Evolutionary conservation across 1,284 basidiomycete genomes (phyloP), one percentile per base, ranked within the genome.

Genomic region (Irpex sp.): DNA sequence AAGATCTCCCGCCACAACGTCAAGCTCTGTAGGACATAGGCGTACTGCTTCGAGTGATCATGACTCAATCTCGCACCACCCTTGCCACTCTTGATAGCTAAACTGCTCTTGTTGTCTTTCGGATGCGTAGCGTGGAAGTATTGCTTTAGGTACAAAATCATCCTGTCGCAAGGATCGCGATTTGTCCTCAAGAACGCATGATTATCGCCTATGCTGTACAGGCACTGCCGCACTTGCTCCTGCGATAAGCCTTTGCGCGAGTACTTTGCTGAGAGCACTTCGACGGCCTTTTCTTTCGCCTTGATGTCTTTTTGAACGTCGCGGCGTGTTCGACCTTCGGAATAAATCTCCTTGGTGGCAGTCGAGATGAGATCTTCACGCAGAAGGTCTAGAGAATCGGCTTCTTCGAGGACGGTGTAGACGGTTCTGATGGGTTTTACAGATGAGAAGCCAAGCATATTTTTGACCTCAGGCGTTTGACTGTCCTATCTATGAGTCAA

Each of bases 201-300:
- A 67, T 93, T 93, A 72, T 93, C 91, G 8, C 90, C 88, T 59
- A 93, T 92, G 66, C 86, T 89, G 71, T 93, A 93, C 42, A 93
- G 73, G 68, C 90, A 91, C 69, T 91, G 88, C 33, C 86, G 79
- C 14, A 91, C 75, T 51, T 78, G 73, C 68, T 91, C 90, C 65
- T 85, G 84, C 10, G 76, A 74, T 14, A 90, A 77, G 8, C 79
- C 81, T 14, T 77, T 74, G 8, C 81, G 79, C 33, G 82, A 76
- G 68, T 91, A 91, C 39, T 82, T 83, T n/a, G 77, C 60, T 1
- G 90, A 81, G 3, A 93, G 81, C 0, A 76, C 76, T 72, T 92
- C 90, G 60, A 93, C 89, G 4, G 90, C 91, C 8, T 86, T 86
- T 70, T 93, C 91, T 68, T 93, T 93, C 68, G 72, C 79, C 69